Base-by-base conservation (phyloP, 2,329 filamentous ascomycete genomes). In the Pseudonectria foliicola region DNA sequence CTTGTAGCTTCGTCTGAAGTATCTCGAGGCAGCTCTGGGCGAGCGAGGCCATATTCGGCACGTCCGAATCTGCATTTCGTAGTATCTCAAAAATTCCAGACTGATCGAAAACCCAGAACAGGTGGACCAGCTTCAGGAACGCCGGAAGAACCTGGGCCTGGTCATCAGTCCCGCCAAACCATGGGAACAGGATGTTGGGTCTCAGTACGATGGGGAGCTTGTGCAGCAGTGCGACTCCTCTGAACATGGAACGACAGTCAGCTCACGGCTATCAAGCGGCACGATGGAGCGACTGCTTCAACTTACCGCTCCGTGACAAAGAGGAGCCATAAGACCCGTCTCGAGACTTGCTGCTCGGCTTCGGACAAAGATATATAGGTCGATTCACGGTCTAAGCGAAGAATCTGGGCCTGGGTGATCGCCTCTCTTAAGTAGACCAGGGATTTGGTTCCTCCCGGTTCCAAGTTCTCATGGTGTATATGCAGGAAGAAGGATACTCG, bases 401-500 rank as follows among this genome's bases (percentile, higher is more conserved):
- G 59, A 29, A 72, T 63, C 41, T 73, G 70, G 2, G 69, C 68
- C 14, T 70, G 54, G 0, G 69, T 69, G n/a, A 73, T 67, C 6
- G 68, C 66, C 39, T 73, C 69, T 6, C 70, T 59, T 6, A 73
- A 45, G 41, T 68, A 68, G 7, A 73, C 45, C 6, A 71, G 51
- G 3, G 68, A 71, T 33, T 64, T 63, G 2, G 56, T 59, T 1
- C 68, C 66, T 3, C 69, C 69, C 0, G 66, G 57, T 8, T 56
- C 44, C 37, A 64, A 59, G 34, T 73, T 72, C 45, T 73, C 69
- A 42, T 71, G 62, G 34, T 70, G 71, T 10, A 71, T 64, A 43
- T 73, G 70, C 13, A 73, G 50, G 31, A 72, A 73, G 42, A 73
- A 73, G 0, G 67, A 65, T 2, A 64, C 65, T 4, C 67, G 59